Evolutionary conservation across 1,139 yeast species (phyloP).

Genomic region (Candida mesenterica): DNA sequence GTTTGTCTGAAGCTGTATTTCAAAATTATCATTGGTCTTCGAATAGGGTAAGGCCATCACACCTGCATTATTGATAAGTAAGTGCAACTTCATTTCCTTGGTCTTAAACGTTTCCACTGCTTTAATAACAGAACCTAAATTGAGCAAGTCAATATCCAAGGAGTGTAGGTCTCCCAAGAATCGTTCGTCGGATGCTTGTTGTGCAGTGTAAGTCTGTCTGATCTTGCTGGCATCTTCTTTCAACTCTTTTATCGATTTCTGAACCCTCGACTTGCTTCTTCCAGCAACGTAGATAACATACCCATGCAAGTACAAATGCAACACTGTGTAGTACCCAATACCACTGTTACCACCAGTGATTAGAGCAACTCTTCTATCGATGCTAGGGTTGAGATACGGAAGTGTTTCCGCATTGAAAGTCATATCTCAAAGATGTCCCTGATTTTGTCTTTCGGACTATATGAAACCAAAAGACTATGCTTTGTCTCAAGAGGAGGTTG

Average conservation of each 20-base stretch:
- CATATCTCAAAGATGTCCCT: too few relatives aligned
- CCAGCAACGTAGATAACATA: constrained; percentile 43
- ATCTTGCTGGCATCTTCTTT: constrained; percentile 17
- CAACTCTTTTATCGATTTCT: constrained; percentile 36
- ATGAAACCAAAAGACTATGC: too few relatives aligned
- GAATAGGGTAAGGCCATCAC: constrained; percentile 73
- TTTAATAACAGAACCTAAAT: constrained; percentile 53
- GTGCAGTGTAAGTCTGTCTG: constrained; percentile 9
- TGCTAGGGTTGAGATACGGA: constrained; percentile 33
- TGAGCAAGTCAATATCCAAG: constrained; percentile 62
- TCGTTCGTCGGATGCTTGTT: constrained; percentile 12
- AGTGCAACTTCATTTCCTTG: constrained; percentile 53
- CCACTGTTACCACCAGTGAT: constrained; percentile 49
- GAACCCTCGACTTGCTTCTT: constrained; percentile 35
- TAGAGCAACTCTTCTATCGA: constrained; percentile 38
- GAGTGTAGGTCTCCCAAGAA: constrained; percentile 58
- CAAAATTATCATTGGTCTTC: constrained; percentile 68
- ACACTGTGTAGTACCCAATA: constrained; percentile 42
- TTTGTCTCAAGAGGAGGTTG: too few relatives aligned
- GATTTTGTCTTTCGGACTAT: too few relatives aligned
- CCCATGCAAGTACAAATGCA: constrained; percentile 45
- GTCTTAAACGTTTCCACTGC: constrained; percentile 52
- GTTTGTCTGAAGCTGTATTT: constrained; percentile 77
- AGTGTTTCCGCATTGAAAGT: constrained; percentile 27
- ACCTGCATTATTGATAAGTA: constrained; percentile 79